Base-by-base conservation (phyloP, 2,329 filamentous ascomycete genomes). In the Diaporthe nobilis region DNA sequence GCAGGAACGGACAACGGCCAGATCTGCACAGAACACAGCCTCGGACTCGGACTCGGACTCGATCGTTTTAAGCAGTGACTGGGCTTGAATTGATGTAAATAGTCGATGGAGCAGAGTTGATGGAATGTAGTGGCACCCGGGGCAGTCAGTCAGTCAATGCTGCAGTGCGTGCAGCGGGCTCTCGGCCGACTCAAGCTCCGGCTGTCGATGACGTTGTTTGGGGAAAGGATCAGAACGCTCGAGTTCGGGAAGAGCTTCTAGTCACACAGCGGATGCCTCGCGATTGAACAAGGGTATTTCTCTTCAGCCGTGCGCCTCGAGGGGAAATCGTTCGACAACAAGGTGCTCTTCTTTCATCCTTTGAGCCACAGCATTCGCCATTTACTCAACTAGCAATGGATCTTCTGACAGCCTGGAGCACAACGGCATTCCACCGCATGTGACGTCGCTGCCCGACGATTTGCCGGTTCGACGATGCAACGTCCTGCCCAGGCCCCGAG, bases 201-300 rank as follows among this genome's bases (percentile, higher is more conserved):
- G 58, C 20, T 31, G 47, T 65, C 34, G 71, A 73, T 73, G 71
- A 73, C 71, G 63, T 51, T 67, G 63, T 39, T 55, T 55, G 34
- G 58, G 6, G 25, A 10, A 8, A 10, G 44, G 49, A 22, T 65
- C 61, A 65, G 25, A 13, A 31, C 39, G 44, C 42, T 34, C 61
- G 39, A 34, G 28, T 17, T 22, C 44, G 42, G 42, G 42, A 37
- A 47, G 44, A 20, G 63, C 31, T 68, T 39, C 47, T 1, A 17
- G 44, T 68, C 63, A 53, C 61, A 67, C 9, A 37, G 44, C 28
- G 25, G 42, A 47, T 28, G 3, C 61, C 61, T 49, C 61, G 12
- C 5, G 9, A 47, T 15, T 22, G 20, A 34, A 49, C 3, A 34
- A 20, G 28, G 28, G 6, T 34, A 10, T 28, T 7, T 15, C 17